These are phyloP conservation scores for Phytopythium vexans DNA, from an alignment of 352 stramenopile species.

Conservation along the genomic window DNA sequence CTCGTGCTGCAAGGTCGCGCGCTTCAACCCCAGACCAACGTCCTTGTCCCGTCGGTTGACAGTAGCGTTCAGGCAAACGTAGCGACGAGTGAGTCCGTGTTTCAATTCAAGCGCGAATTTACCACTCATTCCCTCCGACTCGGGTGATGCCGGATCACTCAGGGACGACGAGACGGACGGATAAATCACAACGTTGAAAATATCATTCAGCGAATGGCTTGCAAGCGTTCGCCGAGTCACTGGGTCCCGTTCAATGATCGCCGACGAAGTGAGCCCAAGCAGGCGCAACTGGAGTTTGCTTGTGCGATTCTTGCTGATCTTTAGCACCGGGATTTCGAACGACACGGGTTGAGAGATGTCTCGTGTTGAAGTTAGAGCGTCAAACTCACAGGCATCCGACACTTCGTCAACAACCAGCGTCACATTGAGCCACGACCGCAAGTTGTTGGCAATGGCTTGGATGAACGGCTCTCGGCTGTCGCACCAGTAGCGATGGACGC, in stretches of 20 bases:
- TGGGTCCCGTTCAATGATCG: slow-evolving; percentile 73
- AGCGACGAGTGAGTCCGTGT: slow-evolving; percentile 73
- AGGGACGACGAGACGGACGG: slow-evolving; percentile 70
- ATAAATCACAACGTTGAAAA: slow-evolving; percentile 88
- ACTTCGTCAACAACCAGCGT: slow-evolving; percentile 83
- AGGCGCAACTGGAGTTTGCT: slow-evolving; percentile 73
- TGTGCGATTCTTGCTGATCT: slow-evolving; percentile 79
- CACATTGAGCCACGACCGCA: slow-evolving; percentile 82
- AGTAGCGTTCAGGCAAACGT: slow-evolving; percentile 62
- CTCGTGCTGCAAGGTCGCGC: slow-evolving; percentile 48
- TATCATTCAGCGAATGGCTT: slow-evolving; percentile 65
- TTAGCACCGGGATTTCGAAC: slow-evolving; percentile 84
- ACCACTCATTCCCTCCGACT: slow-evolving; percentile 56
- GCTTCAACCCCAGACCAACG: slow-evolving; percentile 66
- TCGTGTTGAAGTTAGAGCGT: slow-evolving; percentile 67
- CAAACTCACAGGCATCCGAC: slow-evolving; percentile 80
- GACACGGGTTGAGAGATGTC: slow-evolving; percentile 78
- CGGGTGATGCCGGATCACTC: slow-evolving; percentile 20
- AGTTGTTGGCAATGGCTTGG: slow-evolving; percentile 82
- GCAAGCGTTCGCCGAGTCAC: slow-evolving; percentile 66
- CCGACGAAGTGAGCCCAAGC: slow-evolving; percentile 62
- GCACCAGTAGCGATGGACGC: slow-evolving; percentile 86
- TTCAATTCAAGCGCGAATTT: slow-evolving; percentile 87
- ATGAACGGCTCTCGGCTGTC: slow-evolving; percentile 86
- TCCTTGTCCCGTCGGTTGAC: slow-evolving; percentile 70